Evolutionary conservation across 805 yeast genomes (phyloP).

Genomic region (Cyberlindnera galapagoensis): DNA sequence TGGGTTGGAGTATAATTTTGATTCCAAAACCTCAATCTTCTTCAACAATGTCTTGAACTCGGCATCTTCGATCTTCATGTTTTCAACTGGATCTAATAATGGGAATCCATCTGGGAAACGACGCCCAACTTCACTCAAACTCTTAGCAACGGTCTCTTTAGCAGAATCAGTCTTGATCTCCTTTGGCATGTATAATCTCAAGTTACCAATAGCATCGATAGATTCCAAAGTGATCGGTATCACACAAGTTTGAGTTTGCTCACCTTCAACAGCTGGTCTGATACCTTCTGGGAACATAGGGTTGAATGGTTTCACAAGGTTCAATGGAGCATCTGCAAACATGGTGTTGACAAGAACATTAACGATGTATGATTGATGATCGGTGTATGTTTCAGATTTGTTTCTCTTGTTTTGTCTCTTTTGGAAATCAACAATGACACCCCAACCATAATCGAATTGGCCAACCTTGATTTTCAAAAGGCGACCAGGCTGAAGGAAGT

Average conservation of each 20-base stretch:
- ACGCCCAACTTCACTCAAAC: constrained; percentile 71
- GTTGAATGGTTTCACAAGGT: constrained; percentile 67
- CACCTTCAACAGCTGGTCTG: constrained; percentile 73
- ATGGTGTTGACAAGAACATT: constrained; percentile 74
- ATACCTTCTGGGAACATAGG: constrained; percentile 85
- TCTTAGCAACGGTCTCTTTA: constrained; percentile 57
- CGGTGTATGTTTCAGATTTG: constrained; percentile 53
- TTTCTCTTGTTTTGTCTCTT: constrained; percentile 64
- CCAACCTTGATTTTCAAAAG: constrained; percentile 59
- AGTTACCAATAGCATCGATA: constrained; percentile 66
- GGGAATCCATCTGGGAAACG: constrained; percentile 91
- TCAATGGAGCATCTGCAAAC: constrained; percentile 80
- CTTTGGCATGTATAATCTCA: constrained; percentile 74
- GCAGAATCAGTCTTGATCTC: constrained; percentile 59
- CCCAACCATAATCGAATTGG: constrained; percentile 88
- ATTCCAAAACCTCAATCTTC: constrained; percentile 78
- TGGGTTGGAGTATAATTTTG: constrained; percentile 67
- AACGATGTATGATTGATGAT: constrained; percentile 86
- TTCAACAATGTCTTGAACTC: constrained; percentile 65
- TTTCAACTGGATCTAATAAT: constrained; percentile 80
- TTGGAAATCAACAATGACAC: constrained; percentile 69
- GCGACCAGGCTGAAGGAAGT: constrained; percentile 86
- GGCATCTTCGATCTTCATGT: constrained; percentile 85
- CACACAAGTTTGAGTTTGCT: constrained; percentile 63
- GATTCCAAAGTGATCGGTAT: constrained; percentile 83